Evolutionary conservation across 257 asterid genomes (phyloP).

Genomic region (Solanum appendiculatum): DNA sequence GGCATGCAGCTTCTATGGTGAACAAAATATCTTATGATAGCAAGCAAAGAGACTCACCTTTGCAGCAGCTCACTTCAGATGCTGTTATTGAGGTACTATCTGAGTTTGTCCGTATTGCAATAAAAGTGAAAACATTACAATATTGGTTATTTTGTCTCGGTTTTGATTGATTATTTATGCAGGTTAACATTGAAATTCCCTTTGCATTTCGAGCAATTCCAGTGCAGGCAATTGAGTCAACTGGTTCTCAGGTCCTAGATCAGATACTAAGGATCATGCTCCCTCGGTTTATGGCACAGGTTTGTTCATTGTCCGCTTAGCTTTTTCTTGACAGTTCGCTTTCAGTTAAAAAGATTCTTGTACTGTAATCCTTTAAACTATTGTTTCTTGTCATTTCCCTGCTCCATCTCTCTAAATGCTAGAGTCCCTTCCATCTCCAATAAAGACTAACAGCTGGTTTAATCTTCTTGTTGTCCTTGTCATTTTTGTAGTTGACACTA

Average conservation of each 20-base stretch:
- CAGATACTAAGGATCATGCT: slow-evolving; percentile 85
- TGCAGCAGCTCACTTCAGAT: slow-evolving; percentile 78
- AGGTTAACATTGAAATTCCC: slow-evolving; percentile 87
- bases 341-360: background rate
- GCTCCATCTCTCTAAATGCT: background rate
- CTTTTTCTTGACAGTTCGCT: background rate
- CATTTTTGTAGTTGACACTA: background rate
- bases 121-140: background rate
- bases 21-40: slow-evolving; percentile 36
- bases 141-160: background rate
- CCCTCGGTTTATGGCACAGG: slow-evolving; percentile 96
- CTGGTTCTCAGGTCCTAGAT: slow-evolving; percentile 82
- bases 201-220: slow-evolving; percentile 78
- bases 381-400: background rate
- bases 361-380: background rate
- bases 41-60: slow-evolving; percentile 31
- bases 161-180: slow-evolving; percentile 5
- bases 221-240: slow-evolving; percentile 59
- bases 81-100: slow-evolving; percentile 73
- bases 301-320: slow-evolving; percentile 4
- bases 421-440: background rate
- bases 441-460: background rate
- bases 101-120: background rate
- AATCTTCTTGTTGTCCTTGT: background rate
- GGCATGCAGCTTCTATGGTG: slow-evolving; percentile 99